Evolutionary conservation across 1,284 basidiomycete species (phyloP).

Genomic region (Sporisorium scitamineum): DNA sequence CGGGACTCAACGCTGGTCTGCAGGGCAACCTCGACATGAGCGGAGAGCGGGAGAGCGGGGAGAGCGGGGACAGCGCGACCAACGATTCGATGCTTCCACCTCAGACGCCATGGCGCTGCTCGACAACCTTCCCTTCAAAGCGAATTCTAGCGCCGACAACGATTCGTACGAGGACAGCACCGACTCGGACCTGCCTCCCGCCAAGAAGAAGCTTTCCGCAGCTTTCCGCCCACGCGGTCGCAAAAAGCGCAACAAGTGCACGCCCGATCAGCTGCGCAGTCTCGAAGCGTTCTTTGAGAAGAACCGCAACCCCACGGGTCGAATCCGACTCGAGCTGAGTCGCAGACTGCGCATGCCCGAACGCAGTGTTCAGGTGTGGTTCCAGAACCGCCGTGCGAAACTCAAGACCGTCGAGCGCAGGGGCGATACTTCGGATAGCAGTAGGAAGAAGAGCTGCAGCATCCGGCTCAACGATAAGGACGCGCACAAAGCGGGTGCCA

Average conservation of each 20-base stretch:
- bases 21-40: constrained; percentile 27
- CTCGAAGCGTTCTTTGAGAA: constrained; percentile 58
- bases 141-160: constrained; percentile 21
- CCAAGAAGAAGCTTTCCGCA: constrained; percentile 43
- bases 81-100: constrained; percentile 10
- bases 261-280: constrained; percentile 50
- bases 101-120: constrained; percentile 30
- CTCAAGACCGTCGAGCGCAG: constrained; percentile 51
- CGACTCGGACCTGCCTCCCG: constrained; percentile 47
- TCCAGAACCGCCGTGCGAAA: constrained; percentile 58
- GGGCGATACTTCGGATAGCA: constrained; percentile 24
- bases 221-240: constrained; percentile 46
- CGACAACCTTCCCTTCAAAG: constrained; percentile 37
- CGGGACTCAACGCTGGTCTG: constrained; percentile 23
- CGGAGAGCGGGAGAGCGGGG: too few species aligned
- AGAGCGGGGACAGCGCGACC: constrained; percentile 11
- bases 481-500: constrained; percentile 1
- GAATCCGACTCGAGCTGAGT: constrained; percentile 50
- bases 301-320: constrained; percentile 60
- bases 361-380: constrained; percentile 62
- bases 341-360: constrained; percentile 56
- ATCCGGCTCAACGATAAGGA: constrained; percentile 26
- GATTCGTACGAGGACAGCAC: constrained; percentile 51
- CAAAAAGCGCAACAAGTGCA: constrained; percentile 63
- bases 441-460: constrained; percentile 35